Base-by-base conservation (phyloP, 805 yeast species). In the Zygosaccharomyces lentus region DNA sequence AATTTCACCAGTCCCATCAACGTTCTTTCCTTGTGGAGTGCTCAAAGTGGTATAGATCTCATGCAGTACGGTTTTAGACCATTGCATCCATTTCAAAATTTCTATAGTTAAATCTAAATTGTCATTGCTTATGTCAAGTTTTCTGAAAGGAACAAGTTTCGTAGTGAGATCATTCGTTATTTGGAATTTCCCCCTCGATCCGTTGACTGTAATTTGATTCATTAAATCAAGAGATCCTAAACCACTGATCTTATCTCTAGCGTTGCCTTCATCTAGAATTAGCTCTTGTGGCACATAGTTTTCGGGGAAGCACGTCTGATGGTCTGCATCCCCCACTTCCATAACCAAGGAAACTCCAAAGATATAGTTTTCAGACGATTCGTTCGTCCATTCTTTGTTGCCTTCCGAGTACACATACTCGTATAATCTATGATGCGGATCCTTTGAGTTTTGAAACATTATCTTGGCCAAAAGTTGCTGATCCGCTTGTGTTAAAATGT, bases 161-260 rank as follows among this genome's bases (percentile, higher is more conserved):
- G 65, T 54, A 6, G 67, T 64, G 34, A 64, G 58, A 42, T 61
- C 67, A 41, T 61, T 62, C 34, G 55, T 48, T 3, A 63, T 37
- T 13, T 52, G 50, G 15, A 55, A 30, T 17, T 46, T 56, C 2
- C 41, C 43, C 24, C 47, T 40, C 4, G 43, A 41, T 13, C 45
- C 35, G 12, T 40, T 41, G 17, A 21, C 19, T 6, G 29, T 31
- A 2, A 30, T 27, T 3, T 47, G 21, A 24, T 13, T 23, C 10
- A 32, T 37, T 10, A 43, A 26, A n/a, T 29, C 45, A 38, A 27
- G 29, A 15, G 41, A 31, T 13, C 12, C 13, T 23, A 24, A 6
- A 23, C 29, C 49, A 21, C 24, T 24, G 13, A 27, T 25, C 12
- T 34, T 41, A 3, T 17, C 34, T 24, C 15, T 17, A 15, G 16